Evolutionary conservation across 192 early-diverging fungal species (phyloP), one percentile per base, ranked within the genome.

Genomic region (Cladochytrium replicatum): DNA sequence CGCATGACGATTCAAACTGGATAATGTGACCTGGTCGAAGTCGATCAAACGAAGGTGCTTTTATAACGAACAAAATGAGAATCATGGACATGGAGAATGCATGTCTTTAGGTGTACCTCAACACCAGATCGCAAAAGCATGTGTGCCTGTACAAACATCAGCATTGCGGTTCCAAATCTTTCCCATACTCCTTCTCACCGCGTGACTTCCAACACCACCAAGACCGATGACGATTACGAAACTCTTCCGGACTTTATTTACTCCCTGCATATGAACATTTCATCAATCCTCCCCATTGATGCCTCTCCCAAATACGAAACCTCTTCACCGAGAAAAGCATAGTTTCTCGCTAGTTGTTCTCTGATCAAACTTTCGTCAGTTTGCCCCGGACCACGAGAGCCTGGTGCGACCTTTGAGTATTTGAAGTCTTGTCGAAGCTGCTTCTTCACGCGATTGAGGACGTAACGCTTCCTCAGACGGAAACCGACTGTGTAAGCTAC

Each of bases 1-100:
- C 0, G 91, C 89, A 46, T 97, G 94, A 32, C 94, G 72, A 64
- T 98, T 98, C 50, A 98, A 69, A n/a, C 76, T 81, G 31, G 88
- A 90, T 19, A 96, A 66, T 1, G 91, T 88, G 11, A 98, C 93
- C 65, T 96, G 91, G 67, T 98, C 95, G 68, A 98, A 98, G 48
- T 98, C 95, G 43, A 98, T 91, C 27, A 98, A 61, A 15, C 93
- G 78, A 29, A 98, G 67, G 24, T 72, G 72, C 50, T 67, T 37
- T 5, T 22, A 25, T 13, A 6, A 4, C 23, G 37, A 54, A 4
- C 9, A 6, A 26, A 54, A 13, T 11, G 19, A 22, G 28, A 7
- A 6, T 17, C 7, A 26, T 3, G 6, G 37, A 54, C n/a, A 4
- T 52, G 29, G 37, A 34, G 4, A 3, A 27, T 23, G 46, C 22